Conservation (phyloP, 257 asterid species). For the Solanum etuberosum region DNA sequence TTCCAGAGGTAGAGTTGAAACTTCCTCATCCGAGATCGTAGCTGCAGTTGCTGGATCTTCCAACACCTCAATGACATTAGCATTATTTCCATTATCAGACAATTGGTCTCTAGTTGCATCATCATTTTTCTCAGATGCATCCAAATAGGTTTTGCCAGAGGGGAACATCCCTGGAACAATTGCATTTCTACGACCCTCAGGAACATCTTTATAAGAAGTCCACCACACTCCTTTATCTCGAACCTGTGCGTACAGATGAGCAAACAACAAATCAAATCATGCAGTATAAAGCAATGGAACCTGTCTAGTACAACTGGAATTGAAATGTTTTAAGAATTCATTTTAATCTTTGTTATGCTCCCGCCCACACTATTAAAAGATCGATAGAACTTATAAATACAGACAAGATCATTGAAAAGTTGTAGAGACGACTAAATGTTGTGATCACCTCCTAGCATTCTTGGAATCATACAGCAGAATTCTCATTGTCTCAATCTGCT, state of each 20-base stretch:
- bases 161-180: constrained; percentile 88
- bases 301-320: background rate
- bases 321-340: background rate
- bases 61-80: constrained; percentile 5
- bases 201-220: constrained; percentile 58
- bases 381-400: background rate
- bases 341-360: background rate
- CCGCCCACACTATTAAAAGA: background rate
- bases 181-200: constrained; percentile 47
- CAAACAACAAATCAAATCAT: background rate
- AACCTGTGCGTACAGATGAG: constrained; percentile 46
- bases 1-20: constrained; percentile 67
- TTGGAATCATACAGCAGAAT: background rate
- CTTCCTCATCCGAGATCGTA: constrained; percentile 43
- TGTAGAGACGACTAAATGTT: background rate
- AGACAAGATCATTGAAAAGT: background rate
- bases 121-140: constrained; percentile 29
- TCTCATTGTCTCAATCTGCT: background rate
- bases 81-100: constrained; percentile 18
- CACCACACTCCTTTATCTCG: constrained; percentile 76
- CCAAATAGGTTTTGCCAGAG: constrained; percentile 50
- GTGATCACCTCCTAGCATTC: background rate
- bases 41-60: constrained; percentile 26
- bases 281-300: background rate
- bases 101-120: constrained; percentile 16